Evolutionary conservation across 163 green algal genomes (phyloP), one percentile per base, ranked within the genome.

Genomic region (Scenedesmus sp.): DNA sequence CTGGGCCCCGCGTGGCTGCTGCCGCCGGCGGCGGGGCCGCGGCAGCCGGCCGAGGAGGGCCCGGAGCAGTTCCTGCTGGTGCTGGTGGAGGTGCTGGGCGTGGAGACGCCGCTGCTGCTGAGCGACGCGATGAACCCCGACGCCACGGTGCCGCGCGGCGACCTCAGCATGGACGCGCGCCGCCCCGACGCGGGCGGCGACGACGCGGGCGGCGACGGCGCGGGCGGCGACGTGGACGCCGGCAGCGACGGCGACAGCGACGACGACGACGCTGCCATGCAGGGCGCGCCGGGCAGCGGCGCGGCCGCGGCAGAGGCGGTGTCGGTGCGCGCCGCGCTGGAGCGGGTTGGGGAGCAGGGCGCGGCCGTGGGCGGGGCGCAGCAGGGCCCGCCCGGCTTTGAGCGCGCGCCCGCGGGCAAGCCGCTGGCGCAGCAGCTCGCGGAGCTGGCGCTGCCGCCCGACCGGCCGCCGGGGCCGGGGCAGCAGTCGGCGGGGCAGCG

Each of bases 1-100:
- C 54, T 77, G 4, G 86, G 84, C 1, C 57, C 83, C 0, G 28
- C 20, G 2, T 94, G 89, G 89, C 84, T 94, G 56, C 65, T 91
- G 42, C 85, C 80, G 0, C 17, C 24, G 13, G 26, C 11, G n/a
- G 33, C 57, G 24, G 26, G 50, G 17, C 39, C 60, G 15, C 57
- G 42, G 34, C 48, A 51, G 67, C 56, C 34, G 56, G 29, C 56
- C 36, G 20, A 70, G 60, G 0, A 22, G 10, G 20, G 22, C 4
- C 28, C 11, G 10, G 22, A 56, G 34, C 51, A 64, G 42, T 77
- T 82, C 20, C 74, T 91, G 78, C 62, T 72, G 18, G 84, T 89
- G 24, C 44, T 89, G 33, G 50, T 58, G 28, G 81, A 89, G 78
- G 66, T 78, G n/a, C 57, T 89, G 7, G 65, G 70, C 45, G 80